Base-by-base conservation (phyloP, 352 stramenopile species). In the Phytophthora colocasiae region DNA sequence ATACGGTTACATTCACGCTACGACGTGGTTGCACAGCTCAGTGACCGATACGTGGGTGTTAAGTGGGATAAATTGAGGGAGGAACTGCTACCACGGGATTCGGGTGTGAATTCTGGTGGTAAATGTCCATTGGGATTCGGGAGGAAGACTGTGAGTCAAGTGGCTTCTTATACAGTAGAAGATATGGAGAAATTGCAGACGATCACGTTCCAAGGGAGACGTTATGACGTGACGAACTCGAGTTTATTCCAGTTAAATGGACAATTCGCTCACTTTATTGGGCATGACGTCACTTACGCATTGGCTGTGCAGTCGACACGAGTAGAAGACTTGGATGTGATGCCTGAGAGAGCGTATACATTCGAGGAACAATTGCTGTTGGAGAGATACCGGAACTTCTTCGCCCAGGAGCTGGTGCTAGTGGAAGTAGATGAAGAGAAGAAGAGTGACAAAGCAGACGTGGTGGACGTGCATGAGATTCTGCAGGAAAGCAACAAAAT, bases 91-190 rank as follows among this genome's bases (percentile, higher is more conserved):
- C 78, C 78, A 4, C 22, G 26, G n/a, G 62, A 69, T 50, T 57
- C 62, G 7, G 40, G 38, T 10, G 36, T 8, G 19, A 61, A 41
- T 48, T 49, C 64, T 10, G 64, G 63, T 34, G 76, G 69, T 17
- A 89, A 88, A 38, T 91, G 82, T 32, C 82, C 82, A 27, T 63
- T 91, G 43, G 82, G 82, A 22, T 91, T 91, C 64, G 82, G 79
- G 36, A 61, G 72, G 1, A 75, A 75, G 11, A 66, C 54, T 8
- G 39, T 78, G 22, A 65, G 50, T 17, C 67, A 79, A 12, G 41
- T 67, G 1, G 66, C 79, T 27, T 72, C 66, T 24, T 39, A 41
- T 5, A 71, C 52, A 11, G 17, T 36, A 6, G 38, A 58, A 4
- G 72, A 77, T 32, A 63, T 61, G 27, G 74, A 66, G 17, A 46